These are phyloP conservation scores for Myrica gale DNA, from an alignment of 306 rosid species.

Conservation along the genomic window DNA sequence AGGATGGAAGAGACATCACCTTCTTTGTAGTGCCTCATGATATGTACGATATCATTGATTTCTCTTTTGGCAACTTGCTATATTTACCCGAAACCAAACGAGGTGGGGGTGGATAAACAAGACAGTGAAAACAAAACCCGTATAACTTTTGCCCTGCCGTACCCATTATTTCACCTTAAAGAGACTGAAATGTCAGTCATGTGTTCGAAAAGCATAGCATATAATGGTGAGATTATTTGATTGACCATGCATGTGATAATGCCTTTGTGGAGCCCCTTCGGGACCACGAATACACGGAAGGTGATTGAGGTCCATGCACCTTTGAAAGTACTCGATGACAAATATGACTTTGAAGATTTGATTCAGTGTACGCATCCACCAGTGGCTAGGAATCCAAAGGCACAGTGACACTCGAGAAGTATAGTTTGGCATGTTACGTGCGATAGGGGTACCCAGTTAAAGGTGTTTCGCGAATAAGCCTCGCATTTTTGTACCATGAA, in stretches of 20 bases:
- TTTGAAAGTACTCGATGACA: neutral
- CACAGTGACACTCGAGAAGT: no score
- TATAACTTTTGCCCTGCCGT: constrained; percentile 4
- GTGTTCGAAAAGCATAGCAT: constrained; percentile 46
- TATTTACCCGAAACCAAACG: constrained; percentile 4
- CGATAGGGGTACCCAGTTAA: no score
- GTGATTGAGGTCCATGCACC: neutral
- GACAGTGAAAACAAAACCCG: neutral
- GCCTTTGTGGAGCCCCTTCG: constrained; percentile 12
- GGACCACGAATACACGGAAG: constrained; percentile 20
- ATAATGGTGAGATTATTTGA: constrained; percentile 26
- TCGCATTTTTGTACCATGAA: no score
- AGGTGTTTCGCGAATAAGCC: no score
- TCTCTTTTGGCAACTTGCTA: neutral
- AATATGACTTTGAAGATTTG: constrained; percentile 11
- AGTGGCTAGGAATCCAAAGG: neutral
- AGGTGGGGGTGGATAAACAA: neutral
- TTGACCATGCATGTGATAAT: constrained; percentile 31
- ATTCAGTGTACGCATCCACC: neutral
- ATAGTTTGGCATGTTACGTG: no score
- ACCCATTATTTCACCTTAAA: constrained; percentile 18
- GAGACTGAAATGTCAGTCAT: constrained; percentile 27
- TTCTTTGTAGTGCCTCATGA: neutral
- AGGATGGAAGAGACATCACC: constrained; percentile 5
- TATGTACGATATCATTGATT: neutral